Percentiles rank a stretch among this genome's conserved stretches.
These are phyloP conservation scores for Aechmea fasciata DNA, from an alignment of 176 grass and related monocot species.

Conservation along the genomic window DNA sequence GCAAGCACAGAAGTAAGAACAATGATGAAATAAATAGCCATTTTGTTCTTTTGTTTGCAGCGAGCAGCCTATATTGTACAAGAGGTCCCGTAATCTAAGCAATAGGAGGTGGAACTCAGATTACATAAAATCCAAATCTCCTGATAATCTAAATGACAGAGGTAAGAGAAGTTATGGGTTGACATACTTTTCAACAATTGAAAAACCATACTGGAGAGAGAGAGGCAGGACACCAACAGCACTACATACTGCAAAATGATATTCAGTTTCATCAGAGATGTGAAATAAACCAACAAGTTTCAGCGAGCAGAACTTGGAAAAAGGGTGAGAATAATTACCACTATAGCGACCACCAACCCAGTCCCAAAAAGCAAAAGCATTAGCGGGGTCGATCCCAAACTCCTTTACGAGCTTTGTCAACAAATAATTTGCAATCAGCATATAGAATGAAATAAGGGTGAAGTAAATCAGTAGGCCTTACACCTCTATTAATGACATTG, in stretches of 20 bases:
- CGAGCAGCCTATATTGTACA: too few relatives aligned
- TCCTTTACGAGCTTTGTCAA: conserved; percentile 56
- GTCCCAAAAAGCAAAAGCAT: conserved; percentile 98
- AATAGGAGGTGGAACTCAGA: conserved; percentile 1
- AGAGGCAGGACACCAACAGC: conserved; percentile 93
- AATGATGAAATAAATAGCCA: too few relatives aligned
- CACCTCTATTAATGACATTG: neutral
- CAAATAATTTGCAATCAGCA: neutral
- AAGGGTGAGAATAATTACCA: conserved; percentile 43
- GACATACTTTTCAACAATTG: conserved; percentile 85
- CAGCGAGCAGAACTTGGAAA: neutral
- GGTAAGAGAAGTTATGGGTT: conserved; percentile 23
- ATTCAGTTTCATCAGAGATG: conserved; percentile 1
- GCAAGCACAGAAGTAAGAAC: too few relatives aligned
- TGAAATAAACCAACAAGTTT: conserved; percentile 9
- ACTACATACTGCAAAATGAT: conserved; percentile 75
- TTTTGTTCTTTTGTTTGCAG: too few relatives aligned
- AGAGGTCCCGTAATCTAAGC: neutral
- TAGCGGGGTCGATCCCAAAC: conserved; percentile 90
- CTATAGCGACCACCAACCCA: conserved; percentile 99
- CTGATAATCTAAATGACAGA: conserved; percentile 4
- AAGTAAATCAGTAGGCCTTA: neutral
- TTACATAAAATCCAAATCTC: conserved; percentile 5
- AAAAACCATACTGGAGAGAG: conserved; percentile 95
- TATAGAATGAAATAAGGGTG: neutral